Conservation (phyloP, 495 filamentous ascomycete genomes). For the Neurospora tetraspora region DNA sequence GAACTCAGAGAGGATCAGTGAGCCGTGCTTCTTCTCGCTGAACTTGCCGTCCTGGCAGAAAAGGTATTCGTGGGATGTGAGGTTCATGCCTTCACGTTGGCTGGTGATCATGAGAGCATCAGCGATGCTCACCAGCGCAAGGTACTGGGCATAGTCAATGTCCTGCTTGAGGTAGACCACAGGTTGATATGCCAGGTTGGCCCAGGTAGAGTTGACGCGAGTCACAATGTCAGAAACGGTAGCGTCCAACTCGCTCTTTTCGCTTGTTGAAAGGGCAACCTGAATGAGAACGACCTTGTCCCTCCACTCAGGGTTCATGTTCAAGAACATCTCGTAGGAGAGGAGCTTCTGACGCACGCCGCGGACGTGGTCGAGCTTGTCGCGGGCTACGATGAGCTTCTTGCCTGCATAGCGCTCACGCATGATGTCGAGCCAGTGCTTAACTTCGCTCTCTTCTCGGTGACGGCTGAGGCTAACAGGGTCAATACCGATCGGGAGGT, state of each 20-base stretch:
- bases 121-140: slow-evolving; percentile 77
- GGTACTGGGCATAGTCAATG: slow-evolving; percentile 79
- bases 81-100: slow-evolving; percentile 90
- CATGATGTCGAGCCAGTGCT: slow-evolving; percentile 67
- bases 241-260: slow-evolving; percentile 75
- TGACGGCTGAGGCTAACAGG: slow-evolving; percentile 61
- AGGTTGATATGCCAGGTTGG: slow-evolving; percentile 79
- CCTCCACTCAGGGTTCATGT: slow-evolving; percentile 80
- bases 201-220: slow-evolving; percentile 78
- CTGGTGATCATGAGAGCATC: slow-evolving; percentile 88
- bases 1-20: slow-evolving; percentile 86
- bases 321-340: slow-evolving; percentile 87
- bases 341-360: slow-evolving; percentile 87
- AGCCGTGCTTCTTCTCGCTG: slow-evolving; percentile 66
- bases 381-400: slow-evolving; percentile 78
- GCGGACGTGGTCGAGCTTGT: slow-evolving; percentile 85
- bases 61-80: slow-evolving; percentile 86
- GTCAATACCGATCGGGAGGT: slow-evolving; percentile 72
- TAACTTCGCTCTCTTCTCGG: slow-evolving; percentile 62
- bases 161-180: slow-evolving; percentile 94
- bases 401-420: slow-evolving; percentile 73
- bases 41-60: slow-evolving; percentile 82
- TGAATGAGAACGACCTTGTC: slow-evolving; percentile 84
- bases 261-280: slow-evolving; percentile 79
- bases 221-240: slow-evolving; percentile 88